These are phyloP conservation scores for Conticribra guillardii DNA, from an alignment of 108 stramenopile genomes.

Conservation along the genomic window DNA sequence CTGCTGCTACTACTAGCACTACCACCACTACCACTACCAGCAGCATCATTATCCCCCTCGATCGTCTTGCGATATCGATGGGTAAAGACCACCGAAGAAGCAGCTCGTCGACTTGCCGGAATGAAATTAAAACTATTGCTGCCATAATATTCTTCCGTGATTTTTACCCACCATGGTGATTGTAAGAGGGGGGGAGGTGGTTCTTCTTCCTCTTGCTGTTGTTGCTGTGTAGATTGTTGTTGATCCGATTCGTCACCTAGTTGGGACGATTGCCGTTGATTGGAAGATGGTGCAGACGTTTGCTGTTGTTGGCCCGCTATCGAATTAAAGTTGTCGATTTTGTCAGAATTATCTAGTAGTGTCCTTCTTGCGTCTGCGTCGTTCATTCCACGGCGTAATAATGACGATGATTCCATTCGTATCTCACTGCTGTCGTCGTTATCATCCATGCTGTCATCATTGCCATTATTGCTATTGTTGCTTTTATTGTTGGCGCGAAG, in stretches of 20 bases:
- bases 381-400: too few relatives aligned
- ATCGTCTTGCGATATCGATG: background rate
- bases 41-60: background rate
- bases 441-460: too few relatives aligned
- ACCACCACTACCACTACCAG: background rate
- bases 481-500: background rate
- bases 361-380: too few relatives aligned
- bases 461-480: background rate
- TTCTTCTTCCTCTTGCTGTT: constrained; percentile 1
- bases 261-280: background rate
- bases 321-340: too few relatives aligned
- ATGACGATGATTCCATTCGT: too few relatives aligned
- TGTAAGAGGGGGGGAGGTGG: constrained; percentile 6
- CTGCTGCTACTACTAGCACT: too few relatives aligned
- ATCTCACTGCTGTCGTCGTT: background rate
- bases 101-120: constrained; percentile 39
- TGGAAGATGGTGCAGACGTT: too few relatives aligned
- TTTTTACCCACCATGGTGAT: constrained; percentile 37
- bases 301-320: too few relatives aligned
- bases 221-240: too few relatives aligned
- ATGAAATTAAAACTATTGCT: constrained; percentile 36
- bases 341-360: too few relatives aligned
- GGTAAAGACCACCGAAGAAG: constrained; percentile 25
- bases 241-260: too few relatives aligned
- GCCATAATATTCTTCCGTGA: constrained; percentile 40